Percentiles rank a stretch among this genome's conserved stretches.
Conservation (phyloP, 768 basidiomycete species). For the Pleurotus pulmonarius region DNA sequence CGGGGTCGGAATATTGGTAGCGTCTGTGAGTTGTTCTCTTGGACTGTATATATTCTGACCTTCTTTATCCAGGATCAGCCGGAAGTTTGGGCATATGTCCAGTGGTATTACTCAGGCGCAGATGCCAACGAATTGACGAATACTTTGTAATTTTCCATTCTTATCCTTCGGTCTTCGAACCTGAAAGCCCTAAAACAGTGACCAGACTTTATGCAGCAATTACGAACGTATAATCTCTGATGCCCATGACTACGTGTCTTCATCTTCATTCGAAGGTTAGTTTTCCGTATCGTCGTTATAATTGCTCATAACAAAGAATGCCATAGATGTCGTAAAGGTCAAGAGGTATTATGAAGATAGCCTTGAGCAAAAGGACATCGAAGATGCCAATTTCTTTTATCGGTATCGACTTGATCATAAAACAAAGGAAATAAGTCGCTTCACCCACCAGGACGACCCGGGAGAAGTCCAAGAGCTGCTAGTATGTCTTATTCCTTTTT, state of each 20-base stretch:
- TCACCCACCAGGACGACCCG: not conserved
- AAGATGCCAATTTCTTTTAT: constrained; percentile 37
- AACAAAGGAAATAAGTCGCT: not conserved
- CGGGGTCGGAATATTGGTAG: constrained; percentile 25
- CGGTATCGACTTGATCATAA: constrained; percentile 40
- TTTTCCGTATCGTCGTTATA: not conserved
- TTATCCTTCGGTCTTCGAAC: not conserved
- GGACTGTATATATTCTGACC: too few relatives aligned
- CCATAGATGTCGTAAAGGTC: constrained; percentile 31
- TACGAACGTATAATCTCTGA: constrained; percentile 51
- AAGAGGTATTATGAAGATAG: constrained; percentile 33
- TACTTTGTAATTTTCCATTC: constrained; percentile 40
- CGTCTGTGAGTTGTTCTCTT: too few relatives aligned
- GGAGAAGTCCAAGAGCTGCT: not conserved
- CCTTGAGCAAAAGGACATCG: constrained; percentile 36
- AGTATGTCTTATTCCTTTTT: not conserved
- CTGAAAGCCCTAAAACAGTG: constrained; percentile 22
- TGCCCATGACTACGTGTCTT: constrained; percentile 42
- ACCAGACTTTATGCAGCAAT: constrained; percentile 31
- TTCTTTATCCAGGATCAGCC: not conserved
- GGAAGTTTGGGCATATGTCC: constrained; percentile 50
- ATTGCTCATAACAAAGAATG: not conserved
- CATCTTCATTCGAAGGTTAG: constrained; percentile 44
- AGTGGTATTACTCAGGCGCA: constrained; percentile 53
- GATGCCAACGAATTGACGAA: constrained; percentile 42